Base-by-base conservation (phyloP, 331 rosid genomes). In the Rhamnella rubrinervis region DNA sequence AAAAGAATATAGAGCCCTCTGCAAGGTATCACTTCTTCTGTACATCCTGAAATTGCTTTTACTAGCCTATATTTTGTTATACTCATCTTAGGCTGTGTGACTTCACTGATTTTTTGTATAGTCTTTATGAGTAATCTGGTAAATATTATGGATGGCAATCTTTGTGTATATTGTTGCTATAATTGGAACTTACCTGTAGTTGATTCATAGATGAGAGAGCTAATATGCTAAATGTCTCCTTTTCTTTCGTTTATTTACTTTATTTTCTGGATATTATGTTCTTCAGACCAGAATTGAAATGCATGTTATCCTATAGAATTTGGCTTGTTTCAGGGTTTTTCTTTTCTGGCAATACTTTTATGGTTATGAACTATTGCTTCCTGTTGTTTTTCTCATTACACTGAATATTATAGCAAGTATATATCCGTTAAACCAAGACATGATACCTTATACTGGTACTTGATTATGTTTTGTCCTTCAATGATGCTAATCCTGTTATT, bases 1-100 rank as follows among this genome's bases (percentile, higher is more conserved):
- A 75, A 93, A 88, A 86, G 98, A 93, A 82, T 91, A 87, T 66
- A 88, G 97, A 85, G 92, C 98, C 28, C 89, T 93, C 40, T 93
- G 98, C 82, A 93, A 93, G 83, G 98, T 88, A 75, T 25, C 81
- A 5, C 59, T 73, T 79, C 65, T 70, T 56, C 67, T 74, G 61
- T 77, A 52, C 63, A 26, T 18, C 71, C 1, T 23, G 59, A 37
- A n/a, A 11, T 65, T 63, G 23, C 38, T 64, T 26, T 41, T 19
- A 21, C 37, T 65, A n/a, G 57, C 64, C 35, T 31, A 4, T 31
- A 4, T 31, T 31, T 31, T 67, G 46, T 40, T 70, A 51, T 44
- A 14, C 15, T 44, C 13, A 10, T 44, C 49, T 31, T 0, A 44
- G 11, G 49, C 13, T 44, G 14, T 70, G 28, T 19, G 7, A 39